Conservation (phyloP, 495 filamentous ascomycete genomes). For the Penicillium cinerascens region DNA sequence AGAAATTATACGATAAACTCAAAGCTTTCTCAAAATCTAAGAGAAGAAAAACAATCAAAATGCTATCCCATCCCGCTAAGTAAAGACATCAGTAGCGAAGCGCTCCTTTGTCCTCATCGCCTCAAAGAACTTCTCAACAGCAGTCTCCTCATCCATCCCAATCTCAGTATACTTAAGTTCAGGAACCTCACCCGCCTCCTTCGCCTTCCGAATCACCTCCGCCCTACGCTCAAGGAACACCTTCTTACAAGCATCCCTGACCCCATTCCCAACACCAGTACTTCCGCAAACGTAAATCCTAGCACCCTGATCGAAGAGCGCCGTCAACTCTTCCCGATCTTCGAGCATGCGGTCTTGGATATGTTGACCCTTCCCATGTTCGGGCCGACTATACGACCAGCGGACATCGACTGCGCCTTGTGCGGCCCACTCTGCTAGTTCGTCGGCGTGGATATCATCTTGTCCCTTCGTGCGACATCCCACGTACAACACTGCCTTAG, state of each 20-base stretch:
- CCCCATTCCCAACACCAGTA: conserved; percentile 56
- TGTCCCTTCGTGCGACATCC: conserved; percentile 56
- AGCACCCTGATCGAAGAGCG: conserved; percentile 56
- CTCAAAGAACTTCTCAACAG: conserved; percentile 53
- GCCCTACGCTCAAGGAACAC: conserved; percentile 46
- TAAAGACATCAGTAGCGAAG: conserved; percentile 68
- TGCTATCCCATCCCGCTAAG: conserved; percentile 9
- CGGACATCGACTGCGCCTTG: conserved; percentile 56
- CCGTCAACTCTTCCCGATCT: conserved; percentile 48
- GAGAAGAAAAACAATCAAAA: background rate
- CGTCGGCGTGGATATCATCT: conserved; percentile 59
- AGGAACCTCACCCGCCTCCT: conserved; percentile 30
- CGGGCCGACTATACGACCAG: conserved; percentile 50
- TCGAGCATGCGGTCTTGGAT: conserved; percentile 61
- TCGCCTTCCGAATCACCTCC: conserved; percentile 31
- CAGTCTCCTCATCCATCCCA: conserved; percentile 39
- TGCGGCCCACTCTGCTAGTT: conserved; percentile 55
- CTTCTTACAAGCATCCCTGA: conserved; percentile 49
- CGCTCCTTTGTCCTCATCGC: conserved; percentile 52
- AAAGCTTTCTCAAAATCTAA: background rate
- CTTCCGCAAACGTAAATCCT: conserved; percentile 68
- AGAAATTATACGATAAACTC: too few relatives aligned
- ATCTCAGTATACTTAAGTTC: conserved; percentile 21
- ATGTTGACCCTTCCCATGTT: conserved; percentile 41
- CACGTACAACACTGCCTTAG: conserved; percentile 59